Evolutionary conservation across 768 basidiomycete species (phyloP), one percentile per base, ranked within the genome.

Genomic region (Boletus speciosus): DNA sequence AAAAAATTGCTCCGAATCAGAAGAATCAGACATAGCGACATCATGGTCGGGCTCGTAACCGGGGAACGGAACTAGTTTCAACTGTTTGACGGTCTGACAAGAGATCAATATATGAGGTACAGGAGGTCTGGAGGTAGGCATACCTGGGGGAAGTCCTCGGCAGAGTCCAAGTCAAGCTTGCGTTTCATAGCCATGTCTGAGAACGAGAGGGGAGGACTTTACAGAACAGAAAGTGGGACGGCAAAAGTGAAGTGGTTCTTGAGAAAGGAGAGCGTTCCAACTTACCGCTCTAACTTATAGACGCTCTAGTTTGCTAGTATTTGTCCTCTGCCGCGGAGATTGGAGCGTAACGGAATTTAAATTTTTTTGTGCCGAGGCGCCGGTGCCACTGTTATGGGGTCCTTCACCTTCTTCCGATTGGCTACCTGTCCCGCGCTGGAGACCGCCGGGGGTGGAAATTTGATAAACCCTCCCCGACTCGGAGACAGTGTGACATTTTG

Each of bases 51-150:
- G 66, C 55, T 81, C 78, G 55, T 76, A 76, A 63, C 85, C 80
- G 51, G 87, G 89, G 69, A 90, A 90, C 42, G 87, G 85, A 52
- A 90, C 75, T 55, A 88, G 77, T 74, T 86, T 90, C 23, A 87
- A 57, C 66, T 90, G 86, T 69, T 92, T 90, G 32, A 76, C 73
- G 57, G 76, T 77, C 82, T 85, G 60, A 32, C 49, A 34, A 41
- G 29, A 10, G 25, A 49, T 59, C 37, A 58, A 57, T 61, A 63
- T 34, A 55, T 54, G 53, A 58, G 66, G 3, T 1, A 39, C 27
- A 37, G 56, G 40, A 59, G 53, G 64, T 41, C 19, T 36, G 48
- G 59, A 52, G 59, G 60, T 37, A 59, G 62, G 23, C 61, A 3
- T 69, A 84, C 84, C 58, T 69, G 77, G 57, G 74, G 78, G 50